Evolutionary conservation across 1,284 basidiomycete species (phyloP).

Genomic region (Farysia itapuensis): DNA sequence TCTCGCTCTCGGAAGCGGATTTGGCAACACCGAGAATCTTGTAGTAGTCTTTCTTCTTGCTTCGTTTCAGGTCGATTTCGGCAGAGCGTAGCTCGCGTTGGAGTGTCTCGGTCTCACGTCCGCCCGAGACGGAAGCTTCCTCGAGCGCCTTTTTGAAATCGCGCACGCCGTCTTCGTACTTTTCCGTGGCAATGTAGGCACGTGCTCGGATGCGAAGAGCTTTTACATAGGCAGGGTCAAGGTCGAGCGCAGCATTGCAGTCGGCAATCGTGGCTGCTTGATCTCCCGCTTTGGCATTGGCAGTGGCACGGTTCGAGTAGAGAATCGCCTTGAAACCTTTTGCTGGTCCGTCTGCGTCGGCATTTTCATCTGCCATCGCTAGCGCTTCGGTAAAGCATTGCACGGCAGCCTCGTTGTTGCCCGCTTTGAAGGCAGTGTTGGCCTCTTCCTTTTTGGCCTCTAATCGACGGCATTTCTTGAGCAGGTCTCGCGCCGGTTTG

Average conservation of each 20-base stretch:
- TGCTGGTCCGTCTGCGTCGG: conserved; percentile 36
- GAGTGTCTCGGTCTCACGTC: conserved; percentile 68
- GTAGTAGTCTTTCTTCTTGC: conserved; percentile 69
- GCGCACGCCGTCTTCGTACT: conserved; percentile 71
- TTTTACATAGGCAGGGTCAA: conserved; percentile 75
- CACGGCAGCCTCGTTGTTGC: conserved; percentile 69
- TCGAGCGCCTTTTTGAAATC: conserved; percentile 79
- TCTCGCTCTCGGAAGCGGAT: conserved; percentile 75
- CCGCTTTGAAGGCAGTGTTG: conserved; percentile 74
- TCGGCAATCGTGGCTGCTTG: conserved; percentile 73
- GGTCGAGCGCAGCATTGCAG: conserved; percentile 69
- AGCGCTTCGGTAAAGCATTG: conserved; percentile 62
- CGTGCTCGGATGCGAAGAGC: conserved; percentile 81
- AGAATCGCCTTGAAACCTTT: conserved; percentile 67
- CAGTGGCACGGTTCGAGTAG: conserved; percentile 80
- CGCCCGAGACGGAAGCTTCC: conserved; percentile 60
- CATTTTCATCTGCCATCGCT: conserved; percentile 35
- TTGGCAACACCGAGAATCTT: conserved; percentile 74
- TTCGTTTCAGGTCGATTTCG: conserved; percentile 54
- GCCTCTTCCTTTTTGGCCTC: conserved; percentile 82
- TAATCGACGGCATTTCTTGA: conserved; percentile 76
- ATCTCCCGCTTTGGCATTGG: conserved; percentile 70
- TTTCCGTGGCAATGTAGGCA: conserved; percentile 73
- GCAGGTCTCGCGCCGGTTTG: conserved; percentile 69
- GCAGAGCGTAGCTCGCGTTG: conserved; percentile 64